Base-by-base conservation (phyloP, 805 yeast genomes). In the Pichia nakasei region DNA sequence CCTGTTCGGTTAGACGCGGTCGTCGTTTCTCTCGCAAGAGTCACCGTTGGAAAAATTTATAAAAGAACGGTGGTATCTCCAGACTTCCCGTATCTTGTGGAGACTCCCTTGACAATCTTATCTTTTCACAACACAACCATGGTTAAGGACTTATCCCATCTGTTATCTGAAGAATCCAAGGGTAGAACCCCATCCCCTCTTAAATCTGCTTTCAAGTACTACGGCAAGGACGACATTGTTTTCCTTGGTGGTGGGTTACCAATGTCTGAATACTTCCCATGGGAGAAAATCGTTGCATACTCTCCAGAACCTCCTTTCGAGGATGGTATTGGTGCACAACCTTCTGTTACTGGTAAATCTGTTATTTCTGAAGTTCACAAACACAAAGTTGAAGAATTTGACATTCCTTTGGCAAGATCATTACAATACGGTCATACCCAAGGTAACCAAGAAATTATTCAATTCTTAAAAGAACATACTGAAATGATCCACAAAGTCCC, bases 221-320 rank as follows among this genome's bases (percentile, higher is more conserved):
- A 69, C 57, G 68, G 69, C 36, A 73, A 76, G 50, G 96, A 95
- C 29, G 77, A 81, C 42, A 71, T 93, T 58, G 80, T 87, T 45
- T 89, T 88, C 60, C 75, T 91, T 44, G 97, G 97, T 44, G 98
- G 97, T 55, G 98, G 98, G 8, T 75, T 91, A 54, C 98, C 98
- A 13, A 68, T 86, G 61, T 69, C 96, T 22, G 91, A 84, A 50
- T 84, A 85, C 65, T 91, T 91, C 75, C 97, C 98, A 37, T 86
- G 91, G 75, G 86, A 88, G 56, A 76, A 78, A 52, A 61, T 91
- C 46, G 61, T 72, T 20, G 82, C 83, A 13, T 77, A 76, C 44
- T 70, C 87, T 7, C 95, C 96, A 45, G 71, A 78, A 12, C 83
- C 93, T 20, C 94, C 95, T 2, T 91, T 88, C 61, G 56, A 69